A percentile compares a stretch with the other conserved stretches of the same genome.
Evolutionary conservation across 1,284 basidiomycete species (phyloP).

Genomic region (Ceratobasidium sp.): DNA sequence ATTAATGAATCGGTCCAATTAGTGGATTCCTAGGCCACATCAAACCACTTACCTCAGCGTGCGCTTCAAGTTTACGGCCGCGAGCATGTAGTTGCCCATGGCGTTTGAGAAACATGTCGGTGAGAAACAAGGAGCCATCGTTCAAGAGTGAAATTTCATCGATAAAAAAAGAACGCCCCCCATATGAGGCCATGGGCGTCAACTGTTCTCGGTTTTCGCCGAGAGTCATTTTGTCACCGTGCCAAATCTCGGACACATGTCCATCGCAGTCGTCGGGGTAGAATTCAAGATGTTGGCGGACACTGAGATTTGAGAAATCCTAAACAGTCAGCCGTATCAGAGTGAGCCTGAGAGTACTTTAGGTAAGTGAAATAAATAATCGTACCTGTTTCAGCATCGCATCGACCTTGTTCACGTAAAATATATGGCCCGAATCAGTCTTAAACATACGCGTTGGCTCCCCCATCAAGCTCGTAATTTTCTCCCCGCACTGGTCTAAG

Average conservation of each 20-base stretch:
- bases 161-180: background rate
- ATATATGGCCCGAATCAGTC: slow-evolving; percentile 22
- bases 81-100: slow-evolving; percentile 19
- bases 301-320: slow-evolving; percentile 15
- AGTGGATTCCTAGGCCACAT: background rate
- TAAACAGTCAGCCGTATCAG: background rate
- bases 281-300: slow-evolving; percentile 12
- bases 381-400: slow-evolving; percentile 32
- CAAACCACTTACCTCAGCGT: background rate
- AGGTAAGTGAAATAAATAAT: background rate
- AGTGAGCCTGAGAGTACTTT: background rate
- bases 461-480: too few species aligned
- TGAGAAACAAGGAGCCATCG: slow-evolving; percentile 9
- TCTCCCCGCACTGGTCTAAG: too few species aligned
- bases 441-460: slow-evolving; percentile 30
- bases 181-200: slow-evolving; percentile 14
- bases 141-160: background rate
- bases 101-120: slow-evolving; percentile 15
- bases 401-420: slow-evolving; percentile 22
- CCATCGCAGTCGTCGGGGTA: background rate
- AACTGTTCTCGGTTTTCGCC: slow-evolving; percentile 15
- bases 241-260: slow-evolving; percentile 1
- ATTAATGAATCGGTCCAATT: background rate
- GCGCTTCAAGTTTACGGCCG: background rate
- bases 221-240: slow-evolving; percentile 10